phyloP scores from a whole-genome alignment of 257 asterid genomes.

The Penstemon eatonii region DNA sequence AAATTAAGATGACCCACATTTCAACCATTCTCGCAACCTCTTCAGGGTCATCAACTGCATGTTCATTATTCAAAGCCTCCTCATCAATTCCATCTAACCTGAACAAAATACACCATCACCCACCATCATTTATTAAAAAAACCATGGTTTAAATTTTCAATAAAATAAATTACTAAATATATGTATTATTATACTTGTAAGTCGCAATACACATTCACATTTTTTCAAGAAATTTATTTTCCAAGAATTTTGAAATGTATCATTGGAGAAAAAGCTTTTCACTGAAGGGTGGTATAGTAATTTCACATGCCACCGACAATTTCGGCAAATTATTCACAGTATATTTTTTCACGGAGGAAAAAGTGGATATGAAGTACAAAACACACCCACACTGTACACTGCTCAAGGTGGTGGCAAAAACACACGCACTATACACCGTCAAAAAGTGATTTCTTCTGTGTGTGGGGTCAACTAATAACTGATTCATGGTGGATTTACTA shows the following conservation, averaged over 20 bases:
- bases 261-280: constrained; percentile 22
- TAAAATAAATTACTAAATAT: neutral
- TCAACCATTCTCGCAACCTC: constrained; percentile 80
- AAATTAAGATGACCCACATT: constrained; percentile 46
- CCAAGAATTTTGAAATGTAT: constrained; percentile 25
- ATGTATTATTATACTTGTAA: neutral
- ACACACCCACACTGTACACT: constrained; percentile 16
- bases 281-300: constrained; percentile 32
- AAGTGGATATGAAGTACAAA: no score
- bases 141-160: no score
- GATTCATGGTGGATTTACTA: constrained; percentile 15
- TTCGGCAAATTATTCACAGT: constrained; percentile 7
- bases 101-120: constrained; percentile 22
- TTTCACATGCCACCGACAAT: constrained; percentile 53
- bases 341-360: no score
- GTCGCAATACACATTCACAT: no score
- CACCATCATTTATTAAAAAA: neutral
- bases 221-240: constrained; percentile 10
- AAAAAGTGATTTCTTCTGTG: constrained; percentile 21
- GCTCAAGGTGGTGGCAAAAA: constrained; percentile 18
- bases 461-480: constrained; percentile 30
- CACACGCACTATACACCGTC: constrained; percentile 13
- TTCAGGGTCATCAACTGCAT: constrained; percentile 85
- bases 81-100: constrained; percentile 52
- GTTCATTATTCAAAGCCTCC: constrained; percentile 53